Evolutionary conservation across 257 asterid genomes (phyloP).

Genomic region (Solanum chmielewskii): DNA sequence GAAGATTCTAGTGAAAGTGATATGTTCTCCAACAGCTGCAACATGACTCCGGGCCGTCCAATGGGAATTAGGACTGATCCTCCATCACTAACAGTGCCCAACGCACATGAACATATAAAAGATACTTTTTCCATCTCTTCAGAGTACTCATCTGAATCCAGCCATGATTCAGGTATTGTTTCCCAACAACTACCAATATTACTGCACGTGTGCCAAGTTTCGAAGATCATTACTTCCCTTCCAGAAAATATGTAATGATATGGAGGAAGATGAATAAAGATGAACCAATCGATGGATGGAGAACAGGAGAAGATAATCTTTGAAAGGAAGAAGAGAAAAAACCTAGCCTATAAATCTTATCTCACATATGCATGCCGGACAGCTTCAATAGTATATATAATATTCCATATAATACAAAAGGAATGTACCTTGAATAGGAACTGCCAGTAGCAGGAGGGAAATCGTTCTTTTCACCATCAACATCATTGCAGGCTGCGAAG

Average conservation of each 20-base stretch:
- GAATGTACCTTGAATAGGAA: slow-evolving; percentile 30
- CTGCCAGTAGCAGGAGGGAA: slow-evolving; percentile 6
- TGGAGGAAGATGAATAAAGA: neutral
- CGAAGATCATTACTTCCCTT: slow-evolving; percentile 1
- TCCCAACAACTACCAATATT: slow-evolving; percentile 16
- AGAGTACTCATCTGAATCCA: slow-evolving; percentile 21
- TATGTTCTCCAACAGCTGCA: slow-evolving; percentile 69
- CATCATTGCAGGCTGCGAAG: slow-evolving; percentile 24
- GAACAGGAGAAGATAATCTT: neutral
- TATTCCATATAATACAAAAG: neutral
- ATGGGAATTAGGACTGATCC: slow-evolving; percentile 81
- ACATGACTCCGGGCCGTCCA: slow-evolving; percentile 57
- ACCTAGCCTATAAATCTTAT: neutral
- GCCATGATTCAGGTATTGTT: slow-evolving; percentile 14
- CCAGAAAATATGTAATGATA: neutral
- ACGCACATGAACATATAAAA: slow-evolving; percentile 56
- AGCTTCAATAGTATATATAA: neutral
- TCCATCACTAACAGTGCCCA: slow-evolving; percentile 53
- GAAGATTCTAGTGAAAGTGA: slow-evolving; percentile 39
- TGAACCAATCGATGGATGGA: neutral
- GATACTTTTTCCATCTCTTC: slow-evolving; percentile 70
- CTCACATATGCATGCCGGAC: neutral
- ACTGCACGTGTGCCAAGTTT: slow-evolving; percentile 21
- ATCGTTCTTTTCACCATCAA: slow-evolving; percentile 16
- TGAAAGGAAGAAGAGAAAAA: neutral